Evolutionary conservation across 2,329 filamentous ascomycete genomes (phyloP), one percentile per base, ranked within the genome.

Genomic region (Plectosphaerella sp.): DNA sequence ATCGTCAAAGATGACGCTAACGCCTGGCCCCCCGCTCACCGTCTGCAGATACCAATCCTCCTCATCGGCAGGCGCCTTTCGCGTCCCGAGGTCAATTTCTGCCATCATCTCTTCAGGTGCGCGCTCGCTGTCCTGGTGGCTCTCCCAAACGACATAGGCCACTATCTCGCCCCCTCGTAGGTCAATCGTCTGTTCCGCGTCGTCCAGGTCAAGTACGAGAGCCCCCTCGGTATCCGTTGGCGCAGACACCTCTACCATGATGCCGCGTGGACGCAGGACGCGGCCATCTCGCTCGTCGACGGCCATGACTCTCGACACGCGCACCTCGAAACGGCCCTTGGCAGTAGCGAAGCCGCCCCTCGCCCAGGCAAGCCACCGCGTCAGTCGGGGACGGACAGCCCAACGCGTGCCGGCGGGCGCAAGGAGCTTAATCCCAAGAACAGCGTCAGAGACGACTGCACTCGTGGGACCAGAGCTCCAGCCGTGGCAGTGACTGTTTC

Each of bases 401-500:
- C 64, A 67, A 36, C 53, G 57, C 41, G 51, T 47, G 2, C 62
- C 67, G 2, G 57, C 61, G 1, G 63, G 64, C 9, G 49, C 52
- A 15, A 56, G 46, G 15, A 68, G 49, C 49, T 59, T 54, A 20
- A 70, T 64, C 3, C 67, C 67, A 16, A 67, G 48, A 5, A 69
- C 57, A 12, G 61, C 53, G 8, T 55, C 54, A 2, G 57, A 63
- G n/a, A 71, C 52, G 8, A 62, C 57, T 3, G 18, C n/a, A 36
- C 58, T 61, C 35, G 69, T 71, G 3, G 68, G 69, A 5, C 65
- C 68, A 1, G 63, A 61, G 4, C 62, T 55, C 68, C 69, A 71
- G 10, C 69, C 68, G 53, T 71, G 69, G 4, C 69, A 67, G 46
- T 69, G 68, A 39, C 61, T 65, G 47, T 65, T 67, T 25, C 67